A percentile compares a stretch with the other conserved stretches of the same genome.
Evolutionary conservation across 352 stramenopile species (phyloP).

Genomic region (Phytophthora palmivora): DNA sequence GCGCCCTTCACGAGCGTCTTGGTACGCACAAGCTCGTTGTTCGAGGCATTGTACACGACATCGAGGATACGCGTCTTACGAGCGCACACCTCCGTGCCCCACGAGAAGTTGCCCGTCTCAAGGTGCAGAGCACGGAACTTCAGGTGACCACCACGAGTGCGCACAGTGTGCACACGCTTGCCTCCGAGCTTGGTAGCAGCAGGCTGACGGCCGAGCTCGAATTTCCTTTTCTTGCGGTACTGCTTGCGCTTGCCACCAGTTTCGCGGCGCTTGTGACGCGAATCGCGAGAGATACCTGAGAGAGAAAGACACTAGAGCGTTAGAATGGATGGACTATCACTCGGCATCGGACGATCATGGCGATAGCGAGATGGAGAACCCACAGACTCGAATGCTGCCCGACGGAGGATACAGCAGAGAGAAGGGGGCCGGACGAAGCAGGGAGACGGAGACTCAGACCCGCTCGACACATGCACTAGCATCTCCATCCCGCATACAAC

Average conservation of each 20-base stretch:
- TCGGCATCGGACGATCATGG: constrained; percentile 22
- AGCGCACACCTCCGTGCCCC: constrained; percentile 97
- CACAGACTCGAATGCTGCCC: constrained; percentile 89
- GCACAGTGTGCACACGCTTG: constrained; percentile 97
- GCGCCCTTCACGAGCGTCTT: constrained; percentile 99
- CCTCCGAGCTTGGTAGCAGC: constrained; percentile 99
- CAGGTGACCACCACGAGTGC: constrained; percentile 96
- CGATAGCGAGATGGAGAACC: constrained; percentile 35
- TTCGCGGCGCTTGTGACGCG: constrained; percentile 99
- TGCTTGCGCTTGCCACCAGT: constrained; percentile 98
- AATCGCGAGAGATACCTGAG: constrained; percentile 99
- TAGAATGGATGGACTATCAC: constrained; percentile 15
- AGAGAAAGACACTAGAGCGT: constrained; percentile 12
- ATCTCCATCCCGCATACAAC: constrained; percentile 47
- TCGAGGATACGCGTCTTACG: constrained; percentile 99
- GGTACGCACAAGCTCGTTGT: constrained; percentile 99
- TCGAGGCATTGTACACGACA: constrained; percentile 99
- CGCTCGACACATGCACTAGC: constrained; percentile 37
- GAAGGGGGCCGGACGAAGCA: constrained; percentile 47
- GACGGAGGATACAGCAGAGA: constrained; percentile 91
- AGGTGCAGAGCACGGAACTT: constrained; percentile 99
- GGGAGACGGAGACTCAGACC: constrained; percentile 39
- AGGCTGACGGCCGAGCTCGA: constrained; percentile 97
- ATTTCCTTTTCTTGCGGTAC: constrained; percentile 99
- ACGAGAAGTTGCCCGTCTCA: constrained; percentile 99